Evolutionary conservation across 768 basidiomycete species (phyloP).

Genomic region (Pholiota molesta): DNA sequence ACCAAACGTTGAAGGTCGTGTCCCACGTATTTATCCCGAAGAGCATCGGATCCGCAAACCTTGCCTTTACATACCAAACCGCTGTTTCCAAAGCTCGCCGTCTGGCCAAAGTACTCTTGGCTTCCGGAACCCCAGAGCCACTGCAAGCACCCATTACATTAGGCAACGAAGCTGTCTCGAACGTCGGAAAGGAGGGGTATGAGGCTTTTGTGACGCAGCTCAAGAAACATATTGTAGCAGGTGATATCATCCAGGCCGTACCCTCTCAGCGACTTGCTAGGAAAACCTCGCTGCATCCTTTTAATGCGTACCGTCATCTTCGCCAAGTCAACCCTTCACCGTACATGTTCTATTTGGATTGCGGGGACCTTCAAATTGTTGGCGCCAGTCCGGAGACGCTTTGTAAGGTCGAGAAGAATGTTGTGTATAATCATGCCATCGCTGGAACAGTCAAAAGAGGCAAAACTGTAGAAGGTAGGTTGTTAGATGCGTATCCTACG

Average conservation of each 20-base stretch:
- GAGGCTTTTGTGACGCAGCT: slow-evolving; percentile 87
- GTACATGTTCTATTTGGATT: slow-evolving; percentile 98
- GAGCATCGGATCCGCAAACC: slow-evolving; percentile 63
- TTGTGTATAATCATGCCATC: slow-evolving; percentile 97
- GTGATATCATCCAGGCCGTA: slow-evolving; percentile 99
- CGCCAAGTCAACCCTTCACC: slow-evolving; percentile 97
- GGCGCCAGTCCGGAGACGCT: slow-evolving; percentile 98
- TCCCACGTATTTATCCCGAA: slow-evolving; percentile 92
- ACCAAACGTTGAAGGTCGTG: slow-evolving; percentile 92
- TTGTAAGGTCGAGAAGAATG: slow-evolving; percentile 91
- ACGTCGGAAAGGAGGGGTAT: slow-evolving; percentile 93
- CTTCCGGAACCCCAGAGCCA: slow-evolving; percentile 60
- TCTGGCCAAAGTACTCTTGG: slow-evolving; percentile 72
- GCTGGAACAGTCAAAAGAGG: slow-evolving; percentile 94
- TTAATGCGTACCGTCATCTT: slow-evolving; percentile 94
- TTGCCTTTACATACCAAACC: slow-evolving; percentile 86
- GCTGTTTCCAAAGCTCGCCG: slow-evolving; percentile 82
- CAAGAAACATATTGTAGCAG: slow-evolving; percentile 93
- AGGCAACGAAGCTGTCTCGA: slow-evolving; percentile 74
- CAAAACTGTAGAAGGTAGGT: slow-evolving; percentile 79
- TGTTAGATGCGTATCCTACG: neutral
- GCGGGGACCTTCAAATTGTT: slow-evolving; percentile 92
- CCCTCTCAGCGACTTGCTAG: slow-evolving; percentile 90
- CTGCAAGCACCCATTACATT: slow-evolving; percentile 66
- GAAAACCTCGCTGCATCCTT: slow-evolving; percentile 89